Evolutionary conservation across 2,329 filamentous ascomycete genomes (phyloP), one percentile per base, ranked within the genome.

Genomic region (Botrytis cinerea): DNA sequence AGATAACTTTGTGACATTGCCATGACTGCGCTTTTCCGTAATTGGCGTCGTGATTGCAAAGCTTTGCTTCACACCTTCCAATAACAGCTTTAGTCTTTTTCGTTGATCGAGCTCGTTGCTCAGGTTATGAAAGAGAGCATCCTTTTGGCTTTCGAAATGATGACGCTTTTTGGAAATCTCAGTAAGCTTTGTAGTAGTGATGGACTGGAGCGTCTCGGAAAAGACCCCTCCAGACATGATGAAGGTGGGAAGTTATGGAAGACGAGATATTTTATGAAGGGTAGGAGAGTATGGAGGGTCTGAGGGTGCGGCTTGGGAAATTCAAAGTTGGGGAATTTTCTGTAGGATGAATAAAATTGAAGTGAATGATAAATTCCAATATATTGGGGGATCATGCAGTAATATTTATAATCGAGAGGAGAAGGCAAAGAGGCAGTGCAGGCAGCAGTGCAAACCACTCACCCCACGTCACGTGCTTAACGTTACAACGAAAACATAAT

Each of bases 171-270:
- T 86, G 43, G 84, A 83, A 12, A 90, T 83, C 76, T 90, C 87
- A n/a, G 82, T 82, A 74, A 90, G 85, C 77, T 90, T 90, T 73
- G 86, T 87, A 57, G 82, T 81, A 32, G 86, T 89, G 78, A 89
- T 87, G 48, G 85, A 85, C 71, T 86, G 84, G 43, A 89, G 84
- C 22, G 87, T 88, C 72, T 87, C 83, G 9, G 87, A 87, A 51
- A 88, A 83, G 61, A 83, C 78, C 6, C 74, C 67, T 46, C 74
- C 74, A 69, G 82, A 79, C 82, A 83, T 83, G 45, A 48, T 79
- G 46, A 28, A 68, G 62, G n/a, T 59, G 18, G 45, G 70, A 22
- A 43, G 35, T 48, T 28, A n/a, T 18, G 35, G 35, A 40, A 22
- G 35, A n/a, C 8, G 25, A 69, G 25, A 20, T 9, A 12, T 59